Conservation (phyloP, 768 basidiomycete genomes). For the Albatrellus ellisii region DNA sequence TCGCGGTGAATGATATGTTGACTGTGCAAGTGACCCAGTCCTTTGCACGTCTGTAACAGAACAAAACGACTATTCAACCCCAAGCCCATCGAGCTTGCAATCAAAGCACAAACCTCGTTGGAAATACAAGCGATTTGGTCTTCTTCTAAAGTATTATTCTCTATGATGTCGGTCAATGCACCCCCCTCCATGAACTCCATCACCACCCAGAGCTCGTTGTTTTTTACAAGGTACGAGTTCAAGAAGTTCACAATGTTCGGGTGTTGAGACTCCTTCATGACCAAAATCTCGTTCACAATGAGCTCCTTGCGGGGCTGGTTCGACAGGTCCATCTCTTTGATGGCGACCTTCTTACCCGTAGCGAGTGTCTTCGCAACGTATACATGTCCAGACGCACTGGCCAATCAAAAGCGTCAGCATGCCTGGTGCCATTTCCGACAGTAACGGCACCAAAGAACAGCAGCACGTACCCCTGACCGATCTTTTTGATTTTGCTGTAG, state of each 20-base stretch:
- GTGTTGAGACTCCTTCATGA: constrained; percentile 98
- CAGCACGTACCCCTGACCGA: constrained; percentile 84
- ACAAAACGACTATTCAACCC: neutral
- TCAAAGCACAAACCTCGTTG: constrained; percentile 54
- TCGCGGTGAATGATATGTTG: constrained; percentile 95
- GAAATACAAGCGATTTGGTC: constrained; percentile 90
- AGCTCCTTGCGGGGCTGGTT: constrained; percentile 95
- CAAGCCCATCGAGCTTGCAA: neutral
- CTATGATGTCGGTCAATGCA: constrained; percentile 93
- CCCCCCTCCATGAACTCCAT: constrained; percentile 99
- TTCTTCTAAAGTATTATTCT: constrained; percentile 90
- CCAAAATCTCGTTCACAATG: constrained; percentile 95
- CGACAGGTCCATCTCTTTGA: constrained; percentile 96
- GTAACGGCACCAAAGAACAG: constrained; percentile 9
- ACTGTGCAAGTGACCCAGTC: constrained; percentile 82
- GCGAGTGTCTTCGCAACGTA: constrained; percentile 89
- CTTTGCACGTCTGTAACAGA: constrained; percentile 73
- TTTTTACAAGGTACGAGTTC: constrained; percentile 81
- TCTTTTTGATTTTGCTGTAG: constrained; percentile 97
- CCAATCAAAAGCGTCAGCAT: neutral
- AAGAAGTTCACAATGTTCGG: constrained; percentile 96
- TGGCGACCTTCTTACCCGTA: constrained; percentile 82
- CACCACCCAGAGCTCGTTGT: constrained; percentile 88
- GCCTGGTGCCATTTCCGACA: neutral
- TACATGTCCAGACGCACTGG: constrained; percentile 91